Percentiles rank a stretch among this genome's conserved stretches.
phyloP scores from a whole-genome alignment of 2,329 filamentous ascomycete species.

The Hypomyces rosellus region DNA sequence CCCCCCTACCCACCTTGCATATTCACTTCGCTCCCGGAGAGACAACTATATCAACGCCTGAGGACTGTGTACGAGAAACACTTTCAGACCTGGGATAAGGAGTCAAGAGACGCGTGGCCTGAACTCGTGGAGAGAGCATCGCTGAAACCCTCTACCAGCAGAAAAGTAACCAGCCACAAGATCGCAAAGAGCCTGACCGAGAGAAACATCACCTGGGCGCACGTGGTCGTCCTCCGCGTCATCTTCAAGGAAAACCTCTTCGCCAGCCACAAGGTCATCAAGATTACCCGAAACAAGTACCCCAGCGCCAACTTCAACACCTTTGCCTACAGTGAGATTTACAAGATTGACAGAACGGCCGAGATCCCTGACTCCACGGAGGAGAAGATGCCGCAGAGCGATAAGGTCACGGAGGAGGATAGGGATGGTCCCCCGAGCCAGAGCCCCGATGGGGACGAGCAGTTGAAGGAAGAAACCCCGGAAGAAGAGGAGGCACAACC shows the following conservation, averaged over 20 bases:
- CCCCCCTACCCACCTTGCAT: conserved; percentile 4
- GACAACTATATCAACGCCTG: background rate
- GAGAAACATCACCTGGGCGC: conserved; percentile 10
- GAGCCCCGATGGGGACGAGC: background rate
- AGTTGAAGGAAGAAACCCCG: background rate
- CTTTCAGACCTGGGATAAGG: conserved; percentile 6
- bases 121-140: conserved; percentile 8
- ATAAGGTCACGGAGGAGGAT: background rate
- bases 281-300: background rate
- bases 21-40: background rate
- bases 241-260: conserved; percentile 9
- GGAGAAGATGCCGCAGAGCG: background rate
- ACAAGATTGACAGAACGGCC: background rate
- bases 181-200: background rate
- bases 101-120: conserved; percentile 5
- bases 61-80: background rate
- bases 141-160: background rate
- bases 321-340: background rate
- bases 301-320: conserved; percentile 5
- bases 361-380: background rate
- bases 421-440: background rate
- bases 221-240: conserved; percentile 1
- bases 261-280: conserved; percentile 3
- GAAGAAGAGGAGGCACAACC: too few relatives aligned
- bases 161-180: conserved; percentile 9